Evolutionary conservation across 2,329 filamentous ascomycete genomes (phyloP).

Genomic region (Ophiocordyceps polyrhachis-furcata): DNA sequence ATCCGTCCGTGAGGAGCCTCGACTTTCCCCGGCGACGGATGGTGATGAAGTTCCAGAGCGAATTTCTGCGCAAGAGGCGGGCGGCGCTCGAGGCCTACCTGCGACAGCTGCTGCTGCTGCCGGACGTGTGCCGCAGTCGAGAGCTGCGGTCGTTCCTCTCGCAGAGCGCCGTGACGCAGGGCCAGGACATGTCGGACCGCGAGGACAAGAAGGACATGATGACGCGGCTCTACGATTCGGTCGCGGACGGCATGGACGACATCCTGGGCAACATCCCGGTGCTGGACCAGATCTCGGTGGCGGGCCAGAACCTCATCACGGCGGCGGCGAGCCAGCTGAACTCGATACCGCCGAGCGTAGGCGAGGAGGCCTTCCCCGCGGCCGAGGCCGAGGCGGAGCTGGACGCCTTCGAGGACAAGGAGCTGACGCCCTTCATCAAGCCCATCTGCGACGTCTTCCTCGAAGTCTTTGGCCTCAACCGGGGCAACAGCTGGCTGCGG

Average conservation of each 20-base stretch:
- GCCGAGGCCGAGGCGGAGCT: slow-evolving; percentile 86
- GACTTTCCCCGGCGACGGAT: slow-evolving; percentile 85
- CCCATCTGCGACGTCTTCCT: slow-evolving; percentile 96
- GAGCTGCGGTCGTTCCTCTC: slow-evolving; percentile 87
- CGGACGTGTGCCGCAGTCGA: slow-evolving; percentile 83
- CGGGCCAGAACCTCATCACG: slow-evolving; percentile 77
- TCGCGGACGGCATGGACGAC: slow-evolving; percentile 95
- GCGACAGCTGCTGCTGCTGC: slow-evolving; percentile 60
- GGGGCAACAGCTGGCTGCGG: slow-evolving; percentile 91
- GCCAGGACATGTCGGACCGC: slow-evolving; percentile 34
- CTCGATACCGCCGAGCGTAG: slow-evolving; percentile 30
- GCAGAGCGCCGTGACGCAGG: slow-evolving; percentile 57
- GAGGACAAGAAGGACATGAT: slow-evolving; percentile 74
- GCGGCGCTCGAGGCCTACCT: slow-evolving; percentile 73
- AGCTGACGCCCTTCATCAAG: slow-evolving; percentile 89
- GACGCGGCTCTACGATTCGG: slow-evolving; percentile 85
- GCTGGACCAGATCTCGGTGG: slow-evolving; percentile 79
- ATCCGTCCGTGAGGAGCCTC: slow-evolving; percentile 71
- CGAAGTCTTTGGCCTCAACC: slow-evolving; percentile 85
- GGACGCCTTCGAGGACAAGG: slow-evolving; percentile 77
- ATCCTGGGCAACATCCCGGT: slow-evolving; percentile 92
- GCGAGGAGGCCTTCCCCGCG: slow-evolving; percentile 30
- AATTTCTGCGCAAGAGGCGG: slow-evolving; percentile 82
- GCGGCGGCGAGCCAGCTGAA: slow-evolving; percentile 50
- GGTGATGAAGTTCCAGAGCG: slow-evolving; percentile 90